Percentiles rank a stretch among this genome's conserved stretches.
phyloP scores from a whole-genome alignment of 2,329 filamentous ascomycete genomes.

The Esteya vermicola region DNA sequence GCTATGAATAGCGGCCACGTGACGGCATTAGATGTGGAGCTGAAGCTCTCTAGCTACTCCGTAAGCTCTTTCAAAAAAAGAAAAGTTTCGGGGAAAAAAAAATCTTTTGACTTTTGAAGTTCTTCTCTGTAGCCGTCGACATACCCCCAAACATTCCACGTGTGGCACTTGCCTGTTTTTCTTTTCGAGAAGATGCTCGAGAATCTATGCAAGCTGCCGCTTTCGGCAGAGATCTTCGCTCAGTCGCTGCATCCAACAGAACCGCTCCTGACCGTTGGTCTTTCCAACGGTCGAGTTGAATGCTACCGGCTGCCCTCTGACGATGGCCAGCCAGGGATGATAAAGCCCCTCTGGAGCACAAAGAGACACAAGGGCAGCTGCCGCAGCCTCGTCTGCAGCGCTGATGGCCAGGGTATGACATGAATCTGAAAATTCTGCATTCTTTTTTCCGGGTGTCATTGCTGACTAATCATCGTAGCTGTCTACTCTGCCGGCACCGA shows the following conservation, averaged over 20 bases:
- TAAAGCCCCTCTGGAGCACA: slow-evolving; percentile 78
- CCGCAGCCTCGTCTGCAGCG: slow-evolving; percentile 61
- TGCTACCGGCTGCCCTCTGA: slow-evolving; percentile 57
- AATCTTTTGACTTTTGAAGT: no score
- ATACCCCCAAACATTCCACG: not conserved
- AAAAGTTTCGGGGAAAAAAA: not conserved
- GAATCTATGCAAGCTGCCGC: slow-evolving; percentile 78
- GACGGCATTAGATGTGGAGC: no score
- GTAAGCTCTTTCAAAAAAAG: no score
- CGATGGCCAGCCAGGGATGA: slow-evolving; percentile 52
- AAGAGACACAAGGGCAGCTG: slow-evolving; percentile 90
- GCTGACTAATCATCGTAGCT: slow-evolving; percentile 18
- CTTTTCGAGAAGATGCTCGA: slow-evolving; percentile 85
- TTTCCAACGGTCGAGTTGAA: slow-evolving; percentile 75
- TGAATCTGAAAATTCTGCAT: not conserved
- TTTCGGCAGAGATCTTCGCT: slow-evolving; percentile 74
- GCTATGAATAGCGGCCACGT: not conserved
- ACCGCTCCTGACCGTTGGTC: slow-evolving; percentile 73
- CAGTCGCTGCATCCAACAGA: slow-evolving; percentile 76
- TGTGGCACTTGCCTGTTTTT: no score
- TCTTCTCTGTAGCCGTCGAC: no score
- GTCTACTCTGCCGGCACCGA: slow-evolving; percentile 51
- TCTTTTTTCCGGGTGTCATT: not conserved
- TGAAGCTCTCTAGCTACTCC: no score
- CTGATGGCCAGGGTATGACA: slow-evolving; percentile 56